phyloP scores from a whole-genome alignment of 495 filamentous ascomycete genomes.

The Penicillium ochrochloron region DNA sequence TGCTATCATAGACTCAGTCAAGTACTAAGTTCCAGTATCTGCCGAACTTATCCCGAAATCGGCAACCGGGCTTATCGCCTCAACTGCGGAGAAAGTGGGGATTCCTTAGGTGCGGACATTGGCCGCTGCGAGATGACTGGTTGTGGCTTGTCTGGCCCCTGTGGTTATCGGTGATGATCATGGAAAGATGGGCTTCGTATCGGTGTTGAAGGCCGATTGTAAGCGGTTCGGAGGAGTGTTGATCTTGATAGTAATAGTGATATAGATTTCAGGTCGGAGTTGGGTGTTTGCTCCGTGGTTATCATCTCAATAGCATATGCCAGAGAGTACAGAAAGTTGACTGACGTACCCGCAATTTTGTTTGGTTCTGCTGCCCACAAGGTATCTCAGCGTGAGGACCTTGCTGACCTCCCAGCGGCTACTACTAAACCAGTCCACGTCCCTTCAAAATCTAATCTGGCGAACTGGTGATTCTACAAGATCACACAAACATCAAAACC shows the following conservation, averaged over 20 bases:
- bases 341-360: not conserved
- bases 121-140: not conserved
- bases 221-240: not conserved
- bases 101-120: constrained; percentile 7
- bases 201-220: not conserved
- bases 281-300: not conserved
- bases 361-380: constrained; percentile 16
- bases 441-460: not conserved
- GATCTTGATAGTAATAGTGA: not conserved
- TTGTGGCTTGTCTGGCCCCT: not conserved
- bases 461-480: not conserved
- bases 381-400: constrained; percentile 30
- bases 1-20: too few relatives aligned
- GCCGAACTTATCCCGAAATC: constrained; percentile 15
- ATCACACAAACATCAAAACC: not conserved
- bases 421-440: constrained; percentile 17
- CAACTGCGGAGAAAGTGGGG: constrained; percentile 14
- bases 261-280: not conserved
- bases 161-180: not conserved
- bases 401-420: constrained; percentile 20
- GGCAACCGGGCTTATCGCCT: constrained; percentile 15
- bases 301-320: not conserved
- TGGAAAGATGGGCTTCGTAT: not conserved
- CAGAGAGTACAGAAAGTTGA: not conserved
- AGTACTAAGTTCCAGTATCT: not conserved